A percentile compares a stretch with the other conserved stretches of the same genome.
Conservation (phyloP, 148 eudicot genomes). For the Silene latifolia region DNA sequence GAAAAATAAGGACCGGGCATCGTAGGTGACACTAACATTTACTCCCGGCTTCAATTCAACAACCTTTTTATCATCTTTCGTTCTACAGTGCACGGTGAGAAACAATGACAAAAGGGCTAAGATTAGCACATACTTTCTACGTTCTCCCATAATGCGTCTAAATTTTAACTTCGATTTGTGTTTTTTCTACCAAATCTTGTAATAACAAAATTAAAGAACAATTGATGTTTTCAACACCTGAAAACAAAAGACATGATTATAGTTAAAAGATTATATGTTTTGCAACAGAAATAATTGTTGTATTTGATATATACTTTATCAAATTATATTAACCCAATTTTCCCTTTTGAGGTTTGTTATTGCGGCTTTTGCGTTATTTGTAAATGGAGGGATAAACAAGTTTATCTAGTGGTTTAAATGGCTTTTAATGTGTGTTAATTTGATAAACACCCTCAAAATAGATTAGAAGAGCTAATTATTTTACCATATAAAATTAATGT, state of each 20-base stretch:
- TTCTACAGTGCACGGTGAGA: slow-evolving; percentile 23
- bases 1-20: slow-evolving; percentile 36
- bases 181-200: background rate
- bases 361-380: slow-evolving; percentile 8
- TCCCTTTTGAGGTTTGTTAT: background rate
- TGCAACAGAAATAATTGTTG: no score
- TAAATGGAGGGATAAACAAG: slow-evolving; percentile 2
- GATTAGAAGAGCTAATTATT: background rate
- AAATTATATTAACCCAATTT: no score
- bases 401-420: slow-evolving; percentile 13
- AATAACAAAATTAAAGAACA: no score
- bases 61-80: slow-evolving; percentile 49
- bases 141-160: slow-evolving; percentile 17
- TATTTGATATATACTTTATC: no score
- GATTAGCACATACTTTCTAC: slow-evolving; percentile 3
- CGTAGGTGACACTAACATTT: slow-evolving; percentile 17
- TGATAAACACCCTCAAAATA: slow-evolving; percentile 11
- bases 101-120: slow-evolving; percentile 12
- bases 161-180: background rate
- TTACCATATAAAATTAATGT: background rate
- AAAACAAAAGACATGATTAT: background rate
- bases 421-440: background rate
- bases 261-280: background rate
- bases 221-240: background rate
- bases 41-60: slow-evolving; percentile 41